Percentiles rank a stretch among this genome's conserved stretches.
Conservation (phyloP, 768 basidiomycete species). For the Podaxis pistillaris region DNA sequence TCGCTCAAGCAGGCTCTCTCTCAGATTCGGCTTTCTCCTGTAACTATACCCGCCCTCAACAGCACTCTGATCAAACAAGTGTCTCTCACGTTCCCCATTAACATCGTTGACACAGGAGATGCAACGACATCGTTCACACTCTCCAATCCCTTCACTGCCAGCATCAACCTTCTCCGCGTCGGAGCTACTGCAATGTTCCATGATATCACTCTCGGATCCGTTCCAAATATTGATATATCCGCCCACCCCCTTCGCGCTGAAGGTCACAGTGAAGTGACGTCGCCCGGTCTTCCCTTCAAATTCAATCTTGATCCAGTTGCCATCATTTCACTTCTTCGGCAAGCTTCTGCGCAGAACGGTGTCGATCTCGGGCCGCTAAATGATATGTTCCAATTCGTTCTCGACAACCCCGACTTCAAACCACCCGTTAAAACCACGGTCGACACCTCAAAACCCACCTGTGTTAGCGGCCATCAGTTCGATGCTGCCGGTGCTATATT, state of each 20-base stretch:
- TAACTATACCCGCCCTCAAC: conserved; percentile 62
- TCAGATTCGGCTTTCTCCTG: conserved; percentile 56
- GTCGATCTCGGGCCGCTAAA: conserved; percentile 62
- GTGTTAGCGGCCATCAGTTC: conserved; percentile 68
- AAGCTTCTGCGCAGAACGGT: conserved; percentile 48
- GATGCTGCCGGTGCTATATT: conserved; percentile 60
- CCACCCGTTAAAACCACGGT: conserved; percentile 56
- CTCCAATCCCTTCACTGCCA: conserved; percentile 70
- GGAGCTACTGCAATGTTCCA: conserved; percentile 54
- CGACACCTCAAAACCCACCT: conserved; percentile 50
- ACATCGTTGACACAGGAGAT: conserved; percentile 60
- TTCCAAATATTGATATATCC: conserved; percentile 53
- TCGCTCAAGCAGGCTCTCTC: conserved; percentile 64
- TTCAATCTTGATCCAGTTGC: conserved; percentile 64
- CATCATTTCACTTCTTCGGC: conserved; percentile 55
- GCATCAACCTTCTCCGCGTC: conserved; percentile 60
- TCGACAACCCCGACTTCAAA: conserved; percentile 47
- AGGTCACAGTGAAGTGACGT: conserved; percentile 59
- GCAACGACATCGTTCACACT: conserved; percentile 58
- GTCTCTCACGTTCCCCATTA: conserved; percentile 55
- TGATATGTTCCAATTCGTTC: conserved; percentile 52
- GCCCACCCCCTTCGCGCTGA: conserved; percentile 55
- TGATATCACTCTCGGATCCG: conserved; percentile 54
- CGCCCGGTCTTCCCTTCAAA: conserved; percentile 53
- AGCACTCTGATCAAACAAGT: conserved; percentile 58